Percentiles rank a stretch among this genome's conserved stretches.
Evolutionary conservation across 257 asterid species (phyloP).

Genomic region (Nicotiana undulata): DNA sequence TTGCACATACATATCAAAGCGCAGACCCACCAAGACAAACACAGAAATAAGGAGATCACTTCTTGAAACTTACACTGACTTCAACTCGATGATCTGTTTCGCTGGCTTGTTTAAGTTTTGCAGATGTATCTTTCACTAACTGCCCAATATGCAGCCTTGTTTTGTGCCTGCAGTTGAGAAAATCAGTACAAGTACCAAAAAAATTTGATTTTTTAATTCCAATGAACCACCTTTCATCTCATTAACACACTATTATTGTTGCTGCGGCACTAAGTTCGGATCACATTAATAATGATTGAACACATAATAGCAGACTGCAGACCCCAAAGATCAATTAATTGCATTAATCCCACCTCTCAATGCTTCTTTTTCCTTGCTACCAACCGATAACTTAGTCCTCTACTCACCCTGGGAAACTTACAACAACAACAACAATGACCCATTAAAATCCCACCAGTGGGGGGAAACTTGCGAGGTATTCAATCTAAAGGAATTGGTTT

Average conservation of each 20-base stretch:
- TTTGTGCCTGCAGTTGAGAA: conserved; percentile 51
- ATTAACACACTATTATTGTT: neutral
- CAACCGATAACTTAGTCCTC: neutral
- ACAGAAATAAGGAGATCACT: neutral
- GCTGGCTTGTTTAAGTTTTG: conserved; percentile 66
- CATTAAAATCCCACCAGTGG: too few species aligned
- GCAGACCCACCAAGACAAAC: neutral
- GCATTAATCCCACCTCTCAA: neutral
- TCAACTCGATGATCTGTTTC: conserved; percentile 57
- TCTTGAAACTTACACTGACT: conserved; percentile 51
- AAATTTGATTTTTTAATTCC: neutral
- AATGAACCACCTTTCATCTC: neutral
- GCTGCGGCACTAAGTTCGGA: neutral
- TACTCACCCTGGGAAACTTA: neutral
- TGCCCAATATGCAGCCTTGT: conserved; percentile 63
- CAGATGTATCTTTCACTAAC: conserved; percentile 69
- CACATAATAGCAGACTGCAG: neutral
- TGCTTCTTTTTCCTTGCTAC: neutral
- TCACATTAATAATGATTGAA: neutral
- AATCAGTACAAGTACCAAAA: neutral
- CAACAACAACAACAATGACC: too few species aligned
- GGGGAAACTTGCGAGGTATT: too few species aligned
- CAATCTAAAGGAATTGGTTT: neutral
- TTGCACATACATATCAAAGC: neutral
- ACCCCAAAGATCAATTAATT: neutral